Evolutionary conservation across 768 basidiomycete species (phyloP).

Genomic region (Tricholoma hemisulphureum): DNA sequence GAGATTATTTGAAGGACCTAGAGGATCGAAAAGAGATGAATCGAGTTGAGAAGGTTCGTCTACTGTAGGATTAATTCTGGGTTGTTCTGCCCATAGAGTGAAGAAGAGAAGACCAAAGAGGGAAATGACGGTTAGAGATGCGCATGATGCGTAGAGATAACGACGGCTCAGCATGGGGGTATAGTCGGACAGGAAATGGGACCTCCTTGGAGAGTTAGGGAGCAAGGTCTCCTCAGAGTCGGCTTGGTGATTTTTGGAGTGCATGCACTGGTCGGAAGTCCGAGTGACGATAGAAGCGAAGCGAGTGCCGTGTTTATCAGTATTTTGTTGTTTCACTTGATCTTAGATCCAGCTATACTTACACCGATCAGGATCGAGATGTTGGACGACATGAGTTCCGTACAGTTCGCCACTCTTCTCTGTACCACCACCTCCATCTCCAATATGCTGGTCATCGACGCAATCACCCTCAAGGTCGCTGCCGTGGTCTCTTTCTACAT

Average conservation of each 20-base stretch:
- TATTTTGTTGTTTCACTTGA: not conserved
- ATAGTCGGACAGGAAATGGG: not conserved
- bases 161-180: conserved; percentile 14
- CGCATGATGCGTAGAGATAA: conserved; percentile 26
- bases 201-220: not conserved
- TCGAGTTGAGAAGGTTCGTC: conserved; percentile 4
- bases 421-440: not conserved
- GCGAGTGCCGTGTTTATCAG: not conserved
- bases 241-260: not conserved
- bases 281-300: not conserved
- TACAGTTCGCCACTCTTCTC: not conserved
- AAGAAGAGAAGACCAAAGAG: conserved; percentile 27
- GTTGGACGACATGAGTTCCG: conserved; percentile 4
- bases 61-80: not conserved
- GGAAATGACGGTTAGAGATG: conserved; percentile 27
- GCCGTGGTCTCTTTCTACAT: conserved; percentile 80
- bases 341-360: conserved; percentile 3
- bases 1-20: conserved; percentile 17
- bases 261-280: not conserved
- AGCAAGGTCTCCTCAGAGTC: not conserved
- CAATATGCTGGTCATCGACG: conserved; percentile 29
- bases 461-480: conserved; percentile 52
- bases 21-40: conserved; percentile 12
- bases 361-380: not conserved
- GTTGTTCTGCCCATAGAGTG: conserved; percentile 19